Base-by-base conservation (phyloP, 1,284 basidiomycete species). In the Ustilago cynodontis region DNA sequence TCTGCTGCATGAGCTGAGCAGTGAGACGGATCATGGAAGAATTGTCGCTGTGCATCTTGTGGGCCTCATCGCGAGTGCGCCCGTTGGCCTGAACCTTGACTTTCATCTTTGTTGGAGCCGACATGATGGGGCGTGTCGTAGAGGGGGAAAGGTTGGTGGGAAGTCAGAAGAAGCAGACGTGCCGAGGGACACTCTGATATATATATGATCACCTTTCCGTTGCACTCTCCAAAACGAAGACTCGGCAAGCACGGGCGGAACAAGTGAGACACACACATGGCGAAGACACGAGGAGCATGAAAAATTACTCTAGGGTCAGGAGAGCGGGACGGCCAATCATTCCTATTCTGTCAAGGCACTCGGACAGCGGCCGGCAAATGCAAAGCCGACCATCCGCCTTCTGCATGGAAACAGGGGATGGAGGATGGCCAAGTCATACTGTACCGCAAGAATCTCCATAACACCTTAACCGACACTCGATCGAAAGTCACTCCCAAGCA, bases 1-100 rank as follows among this genome's bases (percentile, higher is more conserved):
- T 66, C 33, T 75, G 66, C 52, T 66, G 50, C 67, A 75, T 66
- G 52, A 71, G 72, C 39, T 75, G 63, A 14, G 57, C 50, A 14
- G 55, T 54, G 43, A 69, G 65, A 24, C 71, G 62, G 18, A 73
- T 22, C 57, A 73, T 60, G 55, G 71, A 73, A 51, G 71, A 73
- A 37, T 68, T 43, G 14, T 35, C 35, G 16, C 55, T 47, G 54
- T 73, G 65, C 65, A 73, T 68, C 26, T 35, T 59, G 47, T 66
- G 69, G 24, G 49, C 24, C 4, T 50, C 45, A 20, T 71, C 69
- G 4, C 69, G 69, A 18, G 39, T 39, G 20, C 11, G 41, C 37
- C 43, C 33, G 20, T 65, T 58, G 56, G 52, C 47, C 45, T 59
- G 59, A 52, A 43, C 47, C 45, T 59, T 64, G n/a, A 59, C 18